These are phyloP conservation scores for Cornus florida DNA, from an alignment of 148 eudicot genomes.

Conservation along the genomic window DNA sequence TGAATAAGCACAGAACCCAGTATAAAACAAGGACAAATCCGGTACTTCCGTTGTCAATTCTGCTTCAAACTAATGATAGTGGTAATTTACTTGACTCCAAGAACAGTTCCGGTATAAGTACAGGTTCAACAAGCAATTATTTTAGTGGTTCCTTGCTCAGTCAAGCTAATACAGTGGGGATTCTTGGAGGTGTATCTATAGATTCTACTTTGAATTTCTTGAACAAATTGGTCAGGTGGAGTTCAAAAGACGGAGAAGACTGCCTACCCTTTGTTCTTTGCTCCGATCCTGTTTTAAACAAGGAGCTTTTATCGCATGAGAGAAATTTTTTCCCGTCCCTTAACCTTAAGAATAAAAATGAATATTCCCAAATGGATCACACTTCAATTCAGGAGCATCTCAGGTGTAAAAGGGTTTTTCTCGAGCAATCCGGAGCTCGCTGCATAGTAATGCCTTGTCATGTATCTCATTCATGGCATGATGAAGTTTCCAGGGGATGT, in stretches of 20 bases:
- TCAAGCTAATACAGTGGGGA: slow-evolving; percentile 54
- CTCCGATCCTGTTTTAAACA: slow-evolving; percentile 50
- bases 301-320: slow-evolving; percentile 36
- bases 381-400: slow-evolving; percentile 38
- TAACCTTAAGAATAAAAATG: not conserved
- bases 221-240: slow-evolving; percentile 45
- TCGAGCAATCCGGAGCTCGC: slow-evolving; percentile 68
- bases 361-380: slow-evolving; percentile 30
- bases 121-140: slow-evolving; percentile 2
- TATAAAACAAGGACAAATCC: slow-evolving; percentile 20
- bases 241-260: slow-evolving; percentile 38
- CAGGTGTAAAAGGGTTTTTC: slow-evolving; percentile 51
- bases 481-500: slow-evolving; percentile 54
- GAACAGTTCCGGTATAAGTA: slow-evolving; percentile 13
- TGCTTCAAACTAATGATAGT: slow-evolving; percentile 21
- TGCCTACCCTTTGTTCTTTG: slow-evolving; percentile 61
- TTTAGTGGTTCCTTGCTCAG: slow-evolving; percentile 27
- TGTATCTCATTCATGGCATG: slow-evolving; percentile 66
- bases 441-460: slow-evolving; percentile 85
- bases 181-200: slow-evolving; percentile 60
- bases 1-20: slow-evolving; percentile 19
- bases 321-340: slow-evolving; percentile 10
- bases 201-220: slow-evolving; percentile 50
- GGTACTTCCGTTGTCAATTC: slow-evolving; percentile 21
- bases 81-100: slow-evolving; percentile 21